Evolutionary conservation across 2,329 filamentous ascomycete species (phyloP), one percentile per base, ranked within the genome.

Genomic region (Dactylonectria macrodidyma): DNA sequence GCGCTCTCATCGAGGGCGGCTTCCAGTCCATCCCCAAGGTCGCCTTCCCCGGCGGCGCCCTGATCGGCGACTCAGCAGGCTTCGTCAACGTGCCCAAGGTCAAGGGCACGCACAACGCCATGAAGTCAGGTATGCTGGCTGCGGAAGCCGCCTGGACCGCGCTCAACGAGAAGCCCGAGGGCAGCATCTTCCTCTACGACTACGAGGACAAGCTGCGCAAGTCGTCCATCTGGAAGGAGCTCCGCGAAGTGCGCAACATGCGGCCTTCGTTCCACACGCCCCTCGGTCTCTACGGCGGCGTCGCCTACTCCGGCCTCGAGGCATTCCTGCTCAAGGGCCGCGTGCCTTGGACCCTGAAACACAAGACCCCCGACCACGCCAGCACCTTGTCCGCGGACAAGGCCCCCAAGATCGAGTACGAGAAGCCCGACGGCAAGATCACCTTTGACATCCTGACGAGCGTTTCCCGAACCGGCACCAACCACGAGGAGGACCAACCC

Each of bases 1-100:
- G 96, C 66, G 93, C 95, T 2, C 87, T 99, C 50, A 93, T 95
- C 73, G 96, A 99, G 83, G 96, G 96, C 70, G 96, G 96, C 26
- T 98, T 97, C 83, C 96, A 99, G 84, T 97, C 95, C 3, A 98
- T 99, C 76, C 96, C 96, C 63, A 98, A 98, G 82, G 95, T 96
- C 56, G 93, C 95, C 24, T 99, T 99, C 83, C 96, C 96, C 26
- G 96, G 96, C 67, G 96, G 96, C 65, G 96, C 96, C 54, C 86
- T 99, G 51, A 97, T 99, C 73, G 96, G 96, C 62, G 96, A 99
- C 82, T 97, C 95, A 19, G 96, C 96, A 33, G 96, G 96, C 5
- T 97, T 99, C 78, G 88, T 99, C 81, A 99, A 99, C 78, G 93
- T 99, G 16, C 96, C 96, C 71, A 99, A 99, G 85, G 94, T 99